Evolutionary conservation across 306 rosid genomes (phyloP).

Genomic region (Abrus precatorius): DNA sequence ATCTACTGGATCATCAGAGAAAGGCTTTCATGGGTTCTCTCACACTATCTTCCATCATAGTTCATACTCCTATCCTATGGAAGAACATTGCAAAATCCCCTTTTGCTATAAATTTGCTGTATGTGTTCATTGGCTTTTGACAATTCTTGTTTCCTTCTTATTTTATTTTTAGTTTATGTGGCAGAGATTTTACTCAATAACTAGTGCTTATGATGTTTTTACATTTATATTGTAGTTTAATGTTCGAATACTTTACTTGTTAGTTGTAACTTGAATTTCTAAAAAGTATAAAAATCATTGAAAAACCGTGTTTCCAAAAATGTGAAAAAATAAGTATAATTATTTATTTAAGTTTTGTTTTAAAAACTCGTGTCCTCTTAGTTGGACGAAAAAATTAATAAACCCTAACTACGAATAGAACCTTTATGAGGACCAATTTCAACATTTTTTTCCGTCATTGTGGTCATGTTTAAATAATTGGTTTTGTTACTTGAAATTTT

Average conservation of each 20-base stretch:
- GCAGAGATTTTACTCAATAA: no score
- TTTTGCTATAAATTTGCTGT: not conserved
- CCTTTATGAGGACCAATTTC: not conserved
- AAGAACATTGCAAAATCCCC: not conserved
- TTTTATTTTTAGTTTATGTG: no score
- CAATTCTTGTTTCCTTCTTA: not conserved
- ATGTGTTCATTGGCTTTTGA: not conserved
- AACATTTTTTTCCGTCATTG: not conserved
- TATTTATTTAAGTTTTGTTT: no score
- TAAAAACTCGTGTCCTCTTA: no score
- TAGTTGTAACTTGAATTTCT: not conserved
- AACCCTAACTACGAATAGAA: not conserved
- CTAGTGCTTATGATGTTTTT: not conserved
- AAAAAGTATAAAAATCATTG: not conserved
- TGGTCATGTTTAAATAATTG: not conserved
- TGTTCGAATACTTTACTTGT: not conserved
- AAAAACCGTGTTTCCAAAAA: no score
- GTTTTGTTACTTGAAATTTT: no score
- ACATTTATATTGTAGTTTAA: not conserved
- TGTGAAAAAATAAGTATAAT: no score
- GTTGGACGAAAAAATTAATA: no score
- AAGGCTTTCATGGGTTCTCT: slow-evolving; percentile 35
- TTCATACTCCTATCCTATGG: not conserved
- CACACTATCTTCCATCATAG: slow-evolving; percentile 24
- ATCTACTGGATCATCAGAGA: slow-evolving; percentile 29